These are phyloP conservation scores for Phytopythium sindhum DNA, from an alignment of 352 stramenopile genomes.

Conservation along the genomic window DNA sequence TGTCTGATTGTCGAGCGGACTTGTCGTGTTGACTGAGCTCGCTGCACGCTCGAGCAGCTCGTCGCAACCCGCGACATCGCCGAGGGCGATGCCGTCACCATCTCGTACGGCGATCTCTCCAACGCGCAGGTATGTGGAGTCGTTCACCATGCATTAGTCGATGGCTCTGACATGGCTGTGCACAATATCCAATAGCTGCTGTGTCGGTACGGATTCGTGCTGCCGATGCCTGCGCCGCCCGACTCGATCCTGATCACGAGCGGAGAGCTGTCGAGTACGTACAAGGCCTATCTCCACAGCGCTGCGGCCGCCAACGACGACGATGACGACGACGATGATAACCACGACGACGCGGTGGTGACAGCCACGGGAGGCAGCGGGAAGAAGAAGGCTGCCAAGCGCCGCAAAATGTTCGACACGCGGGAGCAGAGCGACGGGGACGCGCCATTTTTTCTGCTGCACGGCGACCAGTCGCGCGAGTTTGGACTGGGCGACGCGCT, in stretches of 20 bases:
- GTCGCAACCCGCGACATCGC: conserved; percentile 38
- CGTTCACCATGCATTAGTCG: neutral
- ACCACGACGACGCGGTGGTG: conserved; percentile 13
- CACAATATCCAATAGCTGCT: conserved; percentile 31
- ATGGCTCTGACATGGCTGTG: neutral
- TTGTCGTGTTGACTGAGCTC: neutral
- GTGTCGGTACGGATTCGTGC: conserved; percentile 70
- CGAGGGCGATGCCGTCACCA: conserved; percentile 48
- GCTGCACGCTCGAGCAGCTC: conserved; percentile 24
- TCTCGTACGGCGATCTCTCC: conserved; percentile 69
- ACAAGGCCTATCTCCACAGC: conserved; percentile 27
- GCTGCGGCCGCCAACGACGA: conserved; percentile 25
- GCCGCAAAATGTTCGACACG: conserved; percentile 37
- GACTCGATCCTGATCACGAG: conserved; percentile 59
- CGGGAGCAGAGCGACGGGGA: conserved; percentile 14
- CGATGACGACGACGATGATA: conserved; percentile 19
- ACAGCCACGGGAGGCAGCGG: conserved; percentile 8
- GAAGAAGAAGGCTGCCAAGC: conserved; percentile 35
- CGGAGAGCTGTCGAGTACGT: conserved; percentile 35
- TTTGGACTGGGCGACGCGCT: conserved; percentile 65
- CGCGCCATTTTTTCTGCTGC: conserved; percentile 48
- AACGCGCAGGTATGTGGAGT: conserved; percentile 55
- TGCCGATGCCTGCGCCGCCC: conserved; percentile 27
- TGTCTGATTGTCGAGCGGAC: neutral
- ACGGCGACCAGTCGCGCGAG: conserved; percentile 42